phyloP scores from a whole-genome alignment of 805 yeast species.

The Candida incommunis region DNA sequence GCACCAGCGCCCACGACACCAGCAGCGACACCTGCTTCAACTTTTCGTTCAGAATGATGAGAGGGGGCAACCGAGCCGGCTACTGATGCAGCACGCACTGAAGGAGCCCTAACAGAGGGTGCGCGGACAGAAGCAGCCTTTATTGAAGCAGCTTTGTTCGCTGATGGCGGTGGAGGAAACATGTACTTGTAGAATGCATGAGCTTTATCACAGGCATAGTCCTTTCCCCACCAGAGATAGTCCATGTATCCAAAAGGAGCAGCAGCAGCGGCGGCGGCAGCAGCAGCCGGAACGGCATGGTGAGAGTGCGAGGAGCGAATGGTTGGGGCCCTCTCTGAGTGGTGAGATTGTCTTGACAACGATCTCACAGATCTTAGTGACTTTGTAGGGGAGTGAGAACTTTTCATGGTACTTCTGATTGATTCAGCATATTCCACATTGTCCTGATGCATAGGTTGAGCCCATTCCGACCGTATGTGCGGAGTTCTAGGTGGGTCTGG shows the following conservation, averaged over 20 bases:
- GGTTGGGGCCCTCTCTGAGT: background rate
- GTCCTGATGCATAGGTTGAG: too few species aligned
- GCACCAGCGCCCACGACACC: background rate
- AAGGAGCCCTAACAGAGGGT: background rate
- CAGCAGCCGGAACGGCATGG: background rate
- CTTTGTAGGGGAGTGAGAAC: background rate
- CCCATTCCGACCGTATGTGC: background rate
- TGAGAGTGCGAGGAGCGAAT: background rate
- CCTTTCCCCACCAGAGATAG: conserved; percentile 2
- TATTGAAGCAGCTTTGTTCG: background rate
- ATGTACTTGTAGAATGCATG: background rate
- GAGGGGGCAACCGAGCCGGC: background rate
- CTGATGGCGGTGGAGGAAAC: background rate
- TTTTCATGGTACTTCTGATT: background rate
- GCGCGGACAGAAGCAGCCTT: background rate
- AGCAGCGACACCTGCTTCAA: background rate
- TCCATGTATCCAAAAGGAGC: background rate
- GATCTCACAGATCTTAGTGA: background rate
- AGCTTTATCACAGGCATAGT: background rate
- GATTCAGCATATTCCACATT: too few species aligned
- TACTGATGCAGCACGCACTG: background rate
- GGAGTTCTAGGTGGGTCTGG: background rate
- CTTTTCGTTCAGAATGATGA: background rate
- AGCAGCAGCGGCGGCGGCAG: background rate
- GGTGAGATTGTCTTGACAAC: too few species aligned